A percentile compares a stretch with the other conserved stretches of the same genome.
phyloP scores from a whole-genome alignment of 2,329 filamentous ascomycete species.

The Nigrograna mackinnonii region DNA sequence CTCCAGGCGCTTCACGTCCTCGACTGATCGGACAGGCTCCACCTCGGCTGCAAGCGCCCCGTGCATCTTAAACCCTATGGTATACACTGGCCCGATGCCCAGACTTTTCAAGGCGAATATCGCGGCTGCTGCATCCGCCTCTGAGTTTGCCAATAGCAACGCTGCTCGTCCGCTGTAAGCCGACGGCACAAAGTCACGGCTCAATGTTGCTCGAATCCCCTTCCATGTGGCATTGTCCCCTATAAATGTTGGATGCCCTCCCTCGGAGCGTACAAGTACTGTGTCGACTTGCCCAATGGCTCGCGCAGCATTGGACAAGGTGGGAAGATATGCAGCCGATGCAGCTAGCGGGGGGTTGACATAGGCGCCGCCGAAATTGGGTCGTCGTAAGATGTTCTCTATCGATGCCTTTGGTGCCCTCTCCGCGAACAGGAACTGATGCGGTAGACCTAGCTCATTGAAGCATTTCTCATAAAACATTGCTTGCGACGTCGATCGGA shows the following conservation, averaged over 20 bases:
- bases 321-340: constrained; percentile 60
- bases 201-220: constrained; percentile 80
- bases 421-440: constrained; percentile 77
- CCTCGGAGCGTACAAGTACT: constrained; percentile 65
- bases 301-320: constrained; percentile 74
- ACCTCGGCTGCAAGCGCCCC: constrained; percentile 66
- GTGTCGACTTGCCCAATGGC: constrained; percentile 83
- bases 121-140: constrained; percentile 75
- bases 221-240: constrained; percentile 87
- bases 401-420: constrained; percentile 68
- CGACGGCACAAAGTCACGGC: constrained; percentile 78
- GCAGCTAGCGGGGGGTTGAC: constrained; percentile 71
- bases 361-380: constrained; percentile 80
- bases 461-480: constrained; percentile 77
- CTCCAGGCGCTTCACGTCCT: constrained; percentile 79
- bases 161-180: constrained; percentile 78
- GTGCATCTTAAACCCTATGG: constrained; percentile 73
- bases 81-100: constrained; percentile 78
- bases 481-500: constrained; percentile 73
- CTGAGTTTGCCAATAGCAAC: constrained; percentile 72
- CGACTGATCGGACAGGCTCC: constrained; percentile 68
- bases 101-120: constrained; percentile 80
- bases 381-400: constrained; percentile 72
- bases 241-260: constrained; percentile 53
- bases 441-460: constrained; percentile 75